Base-by-base conservation (phyloP, 495 filamentous ascomycete genomes). In the Xylona heveae region DNA sequence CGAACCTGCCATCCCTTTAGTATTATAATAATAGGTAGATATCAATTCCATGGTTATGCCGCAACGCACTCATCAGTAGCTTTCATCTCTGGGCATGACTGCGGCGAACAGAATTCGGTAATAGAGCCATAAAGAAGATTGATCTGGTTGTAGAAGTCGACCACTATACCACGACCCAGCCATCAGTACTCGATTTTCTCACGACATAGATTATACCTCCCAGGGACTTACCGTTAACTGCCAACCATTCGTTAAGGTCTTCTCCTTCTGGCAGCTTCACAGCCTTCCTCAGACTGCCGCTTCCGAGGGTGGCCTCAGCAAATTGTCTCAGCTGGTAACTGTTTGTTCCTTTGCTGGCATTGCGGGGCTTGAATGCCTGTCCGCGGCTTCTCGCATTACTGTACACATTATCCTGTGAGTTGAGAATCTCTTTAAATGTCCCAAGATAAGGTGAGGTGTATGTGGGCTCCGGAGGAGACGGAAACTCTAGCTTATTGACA, bases 101-200 rank as follows among this genome's bases (percentile, higher is more conserved):
- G 77, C 17, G 88, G 88, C 16, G 88, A 95, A 59, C 88, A 97
- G 56, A 95, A 97, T 46, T 97, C 88, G 33, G 88, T 97, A 49
- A 97, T 94, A 35, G 88, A 84, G 37, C 88, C 88, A 52, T 97
- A 97, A 33, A 97, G 75, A 17, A 97, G 71, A 57, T 97, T 97
- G 52, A 95, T 88, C 52, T 97, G 88, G 57, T 95, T 97, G 69
- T 95, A 97, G 56, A 97, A 97, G 52, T 97, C 88, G 57, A 97
- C 88, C 47, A 97, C 85, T 92, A 42, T 27, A 28, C 24, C 34
- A 4, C 6, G 22, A 12, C 13, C 19, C 22, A 18, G 19, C 17
- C 36, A 18, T 9, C 13, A 28, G 38, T 19, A n/a, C n/a, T n/a
- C n/a, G n/a, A n/a, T n/a, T n/a, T n/a, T n/a, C n/a, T n/a, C n/a